Evolutionary conservation across 2,329 filamentous ascomycete genomes (phyloP), one percentile per base, ranked within the genome.

Genomic region (Pestalotiopsis sp.): DNA sequence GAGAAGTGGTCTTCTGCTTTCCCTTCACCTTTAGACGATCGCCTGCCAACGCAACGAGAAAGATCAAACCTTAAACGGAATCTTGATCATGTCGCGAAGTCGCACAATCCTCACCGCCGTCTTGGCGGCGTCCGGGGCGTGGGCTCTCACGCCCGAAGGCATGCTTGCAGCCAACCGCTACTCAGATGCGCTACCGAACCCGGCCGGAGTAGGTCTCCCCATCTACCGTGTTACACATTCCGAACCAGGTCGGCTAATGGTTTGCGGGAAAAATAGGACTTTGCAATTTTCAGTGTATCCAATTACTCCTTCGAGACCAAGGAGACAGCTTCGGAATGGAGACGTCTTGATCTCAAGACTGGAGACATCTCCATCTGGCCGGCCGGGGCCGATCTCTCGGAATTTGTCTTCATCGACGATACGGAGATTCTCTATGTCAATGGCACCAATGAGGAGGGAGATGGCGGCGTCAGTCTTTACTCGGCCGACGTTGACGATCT

Each of bases 271-370:
- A 17, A 45, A 27, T 58, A 79, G 77, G 79, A 81, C 60, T 81
- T 84, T 49, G 85, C 83, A 1, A 70, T 87, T 57, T 86, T 85
- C 73, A 81, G 80, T 6, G 77, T 81, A 31, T 87, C 85, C 2
- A 87, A 87, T 11, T 92, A 92, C 76, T 88, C 84, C 52, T 91
- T 91, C 75, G 81, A 86, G 41, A 83, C 83, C 0, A 86, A 89
- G 70, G 77, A 80, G 39, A 83, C 83, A 45, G 80, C 81, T 3
- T 67, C 70, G 6, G 72, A 83, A 75, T 80, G 88, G 89, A 84
- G 85, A 81, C 71, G 89, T 45, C 78, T 92, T 66, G 85, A 91
- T 71, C 79, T 89, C 31, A 79, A 82, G 64, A 86, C 81, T 4
- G 86, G 88, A 11, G 82, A 88, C 58, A 85, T 85, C 64, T 84